Conservation (phyloP, 495 filamentous ascomycete species). For the Podospora anserina region DNA sequence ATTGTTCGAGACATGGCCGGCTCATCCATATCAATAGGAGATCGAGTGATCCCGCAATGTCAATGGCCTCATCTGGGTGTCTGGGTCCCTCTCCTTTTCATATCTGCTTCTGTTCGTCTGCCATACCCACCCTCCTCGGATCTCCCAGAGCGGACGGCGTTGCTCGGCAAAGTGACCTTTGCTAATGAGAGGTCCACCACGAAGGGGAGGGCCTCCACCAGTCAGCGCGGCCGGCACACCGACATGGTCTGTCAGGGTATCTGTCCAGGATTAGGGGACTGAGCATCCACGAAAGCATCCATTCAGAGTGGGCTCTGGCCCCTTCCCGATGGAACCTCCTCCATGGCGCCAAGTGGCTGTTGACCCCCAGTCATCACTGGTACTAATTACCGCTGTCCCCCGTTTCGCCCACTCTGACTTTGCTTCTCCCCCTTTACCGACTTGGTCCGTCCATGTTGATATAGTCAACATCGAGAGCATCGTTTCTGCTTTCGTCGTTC, state of each 20-base stretch:
- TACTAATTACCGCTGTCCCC: constrained; percentile 29
- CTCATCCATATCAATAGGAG: neutral
- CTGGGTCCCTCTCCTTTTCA: neutral
- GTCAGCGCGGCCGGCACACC: constrained; percentile 25
- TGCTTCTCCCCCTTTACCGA: constrained; percentile 39
- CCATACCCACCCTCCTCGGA: constrained; percentile 1
- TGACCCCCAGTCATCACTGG: constrained; percentile 19
- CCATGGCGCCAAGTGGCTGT: constrained; percentile 28
- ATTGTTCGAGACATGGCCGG: neutral
- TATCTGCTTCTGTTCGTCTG: neutral
- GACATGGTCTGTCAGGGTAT: constrained; percentile 13
- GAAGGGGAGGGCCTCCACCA: constrained; percentile 23
- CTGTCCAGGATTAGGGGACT: constrained; percentile 9
- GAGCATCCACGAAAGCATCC: constrained; percentile 17
- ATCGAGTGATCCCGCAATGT: neutral
- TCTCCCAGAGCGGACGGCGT: constrained; percentile 7
- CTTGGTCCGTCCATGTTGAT: constrained; percentile 44
- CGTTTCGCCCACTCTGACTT: constrained; percentile 18
- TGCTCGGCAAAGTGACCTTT: constrained; percentile 18
- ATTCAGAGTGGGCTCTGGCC: constrained; percentile 14
- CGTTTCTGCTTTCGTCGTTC: constrained; percentile 49
- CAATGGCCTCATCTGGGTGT: neutral
- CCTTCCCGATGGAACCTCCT: constrained; percentile 20
- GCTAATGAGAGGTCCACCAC: constrained; percentile 32
- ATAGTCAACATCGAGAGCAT: constrained; percentile 51